Evolutionary conservation across 129 eudicot species (phyloP).

Genomic region (carrot (Daucus carota)): DNA sequence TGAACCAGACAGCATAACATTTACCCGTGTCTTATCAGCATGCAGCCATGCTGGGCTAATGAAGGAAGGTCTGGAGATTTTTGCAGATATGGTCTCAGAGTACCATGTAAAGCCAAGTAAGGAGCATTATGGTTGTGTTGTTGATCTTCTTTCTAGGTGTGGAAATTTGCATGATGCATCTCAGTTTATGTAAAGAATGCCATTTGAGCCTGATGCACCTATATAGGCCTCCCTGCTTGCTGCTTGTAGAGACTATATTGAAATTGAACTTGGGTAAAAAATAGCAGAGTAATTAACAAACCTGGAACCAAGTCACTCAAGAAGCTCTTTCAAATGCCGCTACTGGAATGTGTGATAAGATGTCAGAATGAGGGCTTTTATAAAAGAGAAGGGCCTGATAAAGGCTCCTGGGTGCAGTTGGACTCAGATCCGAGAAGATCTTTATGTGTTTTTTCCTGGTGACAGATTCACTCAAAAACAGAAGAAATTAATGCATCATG

Average conservation of each 20-base stretch:
- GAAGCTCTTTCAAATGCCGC: conserved; percentile 49
- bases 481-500: conserved; percentile 31
- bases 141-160: conserved; percentile 47
- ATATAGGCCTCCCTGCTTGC: conserved; percentile 42
- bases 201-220: conserved; percentile 40
- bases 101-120: conserved; percentile 25
- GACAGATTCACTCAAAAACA: conserved; percentile 37
- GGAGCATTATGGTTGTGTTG: conserved; percentile 58
- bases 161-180: conserved; percentile 40
- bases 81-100: conserved; percentile 29
- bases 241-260: conserved; percentile 41
- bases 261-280: conserved; percentile 34
- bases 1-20: conserved; percentile 50
- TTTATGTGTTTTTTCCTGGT: conserved; percentile 53
- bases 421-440: conserved; percentile 44
- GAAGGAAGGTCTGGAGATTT: conserved; percentile 38
- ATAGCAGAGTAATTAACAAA: conserved; percentile 23
- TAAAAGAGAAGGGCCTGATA: conserved; percentile 43
- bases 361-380: conserved; percentile 33
- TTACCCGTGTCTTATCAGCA: conserved; percentile 41
- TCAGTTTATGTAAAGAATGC: conserved; percentile 30
- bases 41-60: conserved; percentile 56
- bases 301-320: conserved; percentile 40
- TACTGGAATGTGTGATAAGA: conserved; percentile 46
- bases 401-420: conserved; percentile 68